Percentiles rank a stretch among this genome's conserved stretches.
Evolutionary conservation across 1,139 yeast species (phyloP).

Genomic region (Taiozyma sp.): DNA sequence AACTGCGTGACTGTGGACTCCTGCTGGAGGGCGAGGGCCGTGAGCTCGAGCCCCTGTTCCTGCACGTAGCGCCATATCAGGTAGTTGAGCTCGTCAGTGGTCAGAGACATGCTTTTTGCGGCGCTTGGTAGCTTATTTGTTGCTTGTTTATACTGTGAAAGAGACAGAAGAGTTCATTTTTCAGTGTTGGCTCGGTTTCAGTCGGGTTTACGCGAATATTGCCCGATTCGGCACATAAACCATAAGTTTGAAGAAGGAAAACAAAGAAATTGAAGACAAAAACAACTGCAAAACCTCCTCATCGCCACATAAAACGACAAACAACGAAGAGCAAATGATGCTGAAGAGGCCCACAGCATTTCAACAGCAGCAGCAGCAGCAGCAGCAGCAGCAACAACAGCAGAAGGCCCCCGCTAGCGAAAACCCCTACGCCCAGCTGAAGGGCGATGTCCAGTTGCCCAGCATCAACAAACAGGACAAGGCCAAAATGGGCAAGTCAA

Average conservation of each 20-base stretch:
- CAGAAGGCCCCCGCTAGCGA: conserved; percentile 6
- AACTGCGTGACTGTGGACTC: conserved; percentile 60
- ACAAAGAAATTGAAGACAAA: no score
- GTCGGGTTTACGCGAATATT: neutral
- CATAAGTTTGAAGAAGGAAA: no score
- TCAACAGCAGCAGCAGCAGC: neutral
- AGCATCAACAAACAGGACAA: conserved; percentile 30
- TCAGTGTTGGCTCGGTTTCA: neutral
- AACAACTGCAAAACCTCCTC: no score
- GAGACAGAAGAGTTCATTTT: neutral
- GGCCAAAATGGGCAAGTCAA: conserved; percentile 34
- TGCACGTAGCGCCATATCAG: conserved; percentile 91
- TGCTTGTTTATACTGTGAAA: neutral
- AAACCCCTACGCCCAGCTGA: neutral
- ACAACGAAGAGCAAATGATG: neutral
- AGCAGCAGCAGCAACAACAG: no score
- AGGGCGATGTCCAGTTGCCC: conserved; percentile 19
- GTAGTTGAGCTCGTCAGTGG: conserved; percentile 84
- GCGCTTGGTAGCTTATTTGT: neutral
- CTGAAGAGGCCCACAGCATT: neutral
- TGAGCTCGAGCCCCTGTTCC: conserved; percentile 75
- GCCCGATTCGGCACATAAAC: neutral
- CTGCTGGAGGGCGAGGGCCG: conserved; percentile 80
- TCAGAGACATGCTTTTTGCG: conserved; percentile 55
- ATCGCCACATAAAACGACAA: neutral